A percentile compares a stretch with the other conserved stretches of the same genome.
Evolutionary conservation across 2,329 filamentous ascomycete genomes (phyloP).

Genomic region (Cytospora paraplurivora): DNA sequence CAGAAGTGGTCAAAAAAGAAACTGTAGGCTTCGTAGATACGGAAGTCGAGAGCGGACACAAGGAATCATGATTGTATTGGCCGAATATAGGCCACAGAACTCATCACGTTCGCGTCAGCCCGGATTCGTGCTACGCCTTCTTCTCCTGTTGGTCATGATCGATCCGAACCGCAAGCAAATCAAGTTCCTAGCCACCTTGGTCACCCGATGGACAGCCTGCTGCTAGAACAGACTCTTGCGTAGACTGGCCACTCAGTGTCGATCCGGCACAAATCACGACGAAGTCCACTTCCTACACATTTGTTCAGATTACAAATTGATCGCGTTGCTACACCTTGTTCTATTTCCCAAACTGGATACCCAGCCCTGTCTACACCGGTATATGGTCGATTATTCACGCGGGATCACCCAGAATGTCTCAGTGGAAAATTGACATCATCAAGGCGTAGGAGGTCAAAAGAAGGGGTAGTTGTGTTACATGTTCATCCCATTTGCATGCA

Average conservation of each 20-base stretch:
- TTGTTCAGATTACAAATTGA: too few relatives aligned
- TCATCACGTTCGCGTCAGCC: not conserved
- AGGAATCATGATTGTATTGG: not conserved
- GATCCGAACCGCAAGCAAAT: too few relatives aligned
- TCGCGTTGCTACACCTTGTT: too few relatives aligned
- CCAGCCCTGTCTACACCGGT: too few relatives aligned
- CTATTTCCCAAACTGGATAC: too few relatives aligned
- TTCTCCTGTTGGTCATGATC: too few relatives aligned
- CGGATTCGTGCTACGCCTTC: not conserved
- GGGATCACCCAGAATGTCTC: not conserved
- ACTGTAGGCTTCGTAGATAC: not conserved
- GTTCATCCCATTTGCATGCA: slow-evolving; percentile 6
- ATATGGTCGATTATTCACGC: not conserved
- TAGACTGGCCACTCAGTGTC: too few relatives aligned
- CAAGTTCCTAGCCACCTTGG: too few relatives aligned
- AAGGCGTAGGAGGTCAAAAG: not conserved
- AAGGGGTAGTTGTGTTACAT: not conserved
- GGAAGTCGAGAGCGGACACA: not conserved
- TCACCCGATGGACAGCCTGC: too few relatives aligned
- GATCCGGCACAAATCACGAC: too few relatives aligned
- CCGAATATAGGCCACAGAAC: not conserved
- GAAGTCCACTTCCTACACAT: too few relatives aligned
- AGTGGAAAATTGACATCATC: not conserved
- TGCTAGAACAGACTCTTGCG: too few relatives aligned
- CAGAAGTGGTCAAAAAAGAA: not conserved